phyloP scores from a whole-genome alignment of 352 stramenopile genomes.

The Blastocystis sp. region DNA sequence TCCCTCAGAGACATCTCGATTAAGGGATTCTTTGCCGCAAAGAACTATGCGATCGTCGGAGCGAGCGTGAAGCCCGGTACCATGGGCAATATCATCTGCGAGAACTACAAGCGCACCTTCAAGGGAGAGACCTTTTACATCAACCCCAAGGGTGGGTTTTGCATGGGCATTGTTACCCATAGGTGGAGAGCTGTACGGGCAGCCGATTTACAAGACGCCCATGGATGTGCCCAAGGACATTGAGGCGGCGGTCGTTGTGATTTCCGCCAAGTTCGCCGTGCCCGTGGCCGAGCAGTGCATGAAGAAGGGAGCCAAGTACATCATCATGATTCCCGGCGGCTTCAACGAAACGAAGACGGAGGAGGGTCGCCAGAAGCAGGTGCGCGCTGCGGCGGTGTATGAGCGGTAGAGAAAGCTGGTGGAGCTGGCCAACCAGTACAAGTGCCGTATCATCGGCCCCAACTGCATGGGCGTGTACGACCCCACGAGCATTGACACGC shows the following conservation, averaged over 20 bases:
- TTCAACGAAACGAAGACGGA: slow-evolving; percentile 68
- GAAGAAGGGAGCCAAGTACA: slow-evolving; percentile 68
- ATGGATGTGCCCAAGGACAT: slow-evolving; percentile 56
- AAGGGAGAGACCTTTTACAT: slow-evolving; percentile 68
- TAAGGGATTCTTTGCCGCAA: slow-evolving; percentile 67
- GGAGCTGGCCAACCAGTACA: slow-evolving; percentile 42
- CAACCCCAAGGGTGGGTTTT: slow-evolving; percentile 50
- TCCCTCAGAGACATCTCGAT: slow-evolving; percentile 44
- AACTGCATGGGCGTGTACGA: slow-evolving; percentile 70
- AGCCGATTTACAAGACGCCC: slow-evolving; percentile 55
- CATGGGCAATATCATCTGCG: slow-evolving; percentile 63
- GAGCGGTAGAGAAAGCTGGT: slow-evolving; percentile 23
- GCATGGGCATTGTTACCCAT: neutral
- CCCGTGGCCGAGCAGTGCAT: slow-evolving; percentile 58
- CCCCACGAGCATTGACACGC: slow-evolving; percentile 52
- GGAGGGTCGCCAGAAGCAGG: slow-evolving; percentile 57
- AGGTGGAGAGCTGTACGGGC: slow-evolving; percentile 61
- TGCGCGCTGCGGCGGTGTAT: neutral
- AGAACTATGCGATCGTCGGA: slow-evolving; percentile 61
- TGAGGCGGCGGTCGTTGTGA: slow-evolving; percentile 47
- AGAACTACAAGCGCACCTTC: slow-evolving; percentile 58
- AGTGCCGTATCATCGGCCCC: slow-evolving; percentile 62
- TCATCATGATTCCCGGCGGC: slow-evolving; percentile 65
- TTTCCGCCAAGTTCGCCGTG: slow-evolving; percentile 65
- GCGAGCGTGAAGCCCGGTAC: slow-evolving; percentile 47